Base-by-base conservation (phyloP, 2,329 filamentous ascomycete species). In the Aspergillus arachidicola region DNA sequence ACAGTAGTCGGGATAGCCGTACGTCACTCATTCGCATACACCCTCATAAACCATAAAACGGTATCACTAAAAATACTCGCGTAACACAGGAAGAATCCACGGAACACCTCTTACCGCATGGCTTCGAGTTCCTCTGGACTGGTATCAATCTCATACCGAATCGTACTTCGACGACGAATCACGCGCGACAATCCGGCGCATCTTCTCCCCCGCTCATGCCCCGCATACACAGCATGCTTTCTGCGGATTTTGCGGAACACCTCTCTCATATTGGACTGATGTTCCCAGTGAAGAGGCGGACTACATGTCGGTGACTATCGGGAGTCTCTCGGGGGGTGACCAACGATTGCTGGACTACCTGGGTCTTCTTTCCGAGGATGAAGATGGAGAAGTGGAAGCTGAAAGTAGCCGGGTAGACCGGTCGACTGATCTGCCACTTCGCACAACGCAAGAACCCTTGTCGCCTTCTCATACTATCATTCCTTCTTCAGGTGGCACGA, bases 181-280 rank as follows among this genome's bases (percentile, higher is more conserved):
- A 19, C 85, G 87, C 75, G 71, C 82, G 59, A 82, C 82, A 58
- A 93, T 93, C 73, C 87, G 87, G 61, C 86, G 89, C 46, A 83
- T 85, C 55, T 93, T 91, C 76, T 87, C 86, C 11, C 85, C 89
- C 26, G 82, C 82, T 2, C 79, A 82, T 69, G 85, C 86, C 58
- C 83, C 84, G 58, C 80, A 85, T 70, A 83, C 86, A 1, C 88
- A 90, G 74, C 88, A 92, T 57, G 87, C 93, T 69, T 97, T 97
- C 78, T 97, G 94, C 79, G 94, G 94, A 28, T 96, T 91, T 80
- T 97, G 94, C 76, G 94, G 94, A 58, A 96, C 93, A 0, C 91
- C 91, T 14, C 81, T 97, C 59, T 90, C 90, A 0, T 92, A 90
- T 70, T 97, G 93, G 93, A 90, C 88, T 54, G 93, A 96, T 76